Evolutionary conservation across 2,329 filamentous ascomycete species (phyloP).

Genomic region (Neophaeococcomyces aloes): DNA sequence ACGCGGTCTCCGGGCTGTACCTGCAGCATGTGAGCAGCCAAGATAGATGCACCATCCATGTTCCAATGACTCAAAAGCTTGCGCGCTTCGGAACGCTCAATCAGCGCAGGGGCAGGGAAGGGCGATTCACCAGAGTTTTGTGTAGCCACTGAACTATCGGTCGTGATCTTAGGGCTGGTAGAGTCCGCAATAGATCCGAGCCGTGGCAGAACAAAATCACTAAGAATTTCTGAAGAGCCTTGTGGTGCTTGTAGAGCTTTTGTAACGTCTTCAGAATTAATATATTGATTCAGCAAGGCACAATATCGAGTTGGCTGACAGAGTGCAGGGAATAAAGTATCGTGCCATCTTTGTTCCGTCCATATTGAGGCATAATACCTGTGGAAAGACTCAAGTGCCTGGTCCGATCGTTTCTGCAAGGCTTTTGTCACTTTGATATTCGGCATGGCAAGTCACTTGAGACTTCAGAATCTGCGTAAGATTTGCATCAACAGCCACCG

Average conservation of each 20-base stretch:
- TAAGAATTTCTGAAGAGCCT: neutral
- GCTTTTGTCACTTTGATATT: slow-evolving; percentile 9
- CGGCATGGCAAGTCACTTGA: neutral
- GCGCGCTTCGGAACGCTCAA: neutral
- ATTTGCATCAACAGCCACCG: too few relatives aligned
- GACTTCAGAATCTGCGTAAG: too few relatives aligned
- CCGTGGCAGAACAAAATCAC: neutral
- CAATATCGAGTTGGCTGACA: slow-evolving; percentile 10
- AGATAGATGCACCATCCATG: slow-evolving; percentile 10
- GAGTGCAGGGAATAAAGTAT: slow-evolving; percentile 10
- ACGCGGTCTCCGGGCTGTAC: slow-evolving; percentile 8
- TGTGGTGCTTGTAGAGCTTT: neutral
- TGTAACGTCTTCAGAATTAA: neutral
- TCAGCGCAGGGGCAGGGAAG: neutral
- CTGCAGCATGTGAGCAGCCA: slow-evolving; percentile 10
- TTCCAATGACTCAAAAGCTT: slow-evolving; percentile 8
- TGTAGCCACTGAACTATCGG: neutral
- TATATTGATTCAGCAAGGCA: slow-evolving; percentile 10
- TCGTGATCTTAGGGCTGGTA: neutral
- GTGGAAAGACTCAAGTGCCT: slow-evolving; percentile 8
- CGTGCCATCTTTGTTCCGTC: slow-evolving; percentile 10
- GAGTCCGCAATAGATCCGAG: neutral
- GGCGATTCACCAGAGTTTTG: neutral
- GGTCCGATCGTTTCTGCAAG: slow-evolving; percentile 7
- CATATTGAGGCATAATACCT: slow-evolving; percentile 8